Base-by-base conservation (phyloP, 306 rosid genomes). In the Urtica urens region DNA sequence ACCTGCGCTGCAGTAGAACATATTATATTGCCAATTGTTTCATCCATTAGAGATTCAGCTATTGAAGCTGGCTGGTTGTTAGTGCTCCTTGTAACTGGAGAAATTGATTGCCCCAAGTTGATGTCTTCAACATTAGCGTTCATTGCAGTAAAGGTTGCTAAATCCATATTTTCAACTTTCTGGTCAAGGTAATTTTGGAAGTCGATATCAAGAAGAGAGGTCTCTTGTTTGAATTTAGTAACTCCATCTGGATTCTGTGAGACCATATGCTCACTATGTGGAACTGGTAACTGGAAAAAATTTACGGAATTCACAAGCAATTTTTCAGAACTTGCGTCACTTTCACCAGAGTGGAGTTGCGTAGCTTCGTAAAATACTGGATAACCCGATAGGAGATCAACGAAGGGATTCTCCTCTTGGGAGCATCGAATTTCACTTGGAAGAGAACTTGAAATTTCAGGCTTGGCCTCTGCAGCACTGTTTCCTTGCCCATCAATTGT, bases 171-270 rank as follows among this genome's bases (percentile, higher is more conserved):
- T 59, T 65, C 75, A 68, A 41, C 68, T 62, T 60, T 63, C 45
- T 54, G 59, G 39, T 52, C 60, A 17, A 71, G 62, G 48, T 50
- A 48, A 46, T 44, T 43, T 45, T 55, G 41, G 54, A 67, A 70
- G 57, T 79, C 74, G 23, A 38, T 64, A 50, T 72, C 80, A 57
- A 69, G 49, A 46, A 77, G 67, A 49, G 83, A 65, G 38, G 71
- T 64, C 54, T 42, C 66, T 61, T 37, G 60, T 29, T 39, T 45
- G 40, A 69, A 40, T 8, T 38, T 61, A 60, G 30, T 23, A 26
- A 57, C 62, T 46, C 58, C 62, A 24, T 46, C 37, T 53, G 73
- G 55, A 56, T 50, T 76, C 51, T 44, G 72, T n/a, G n/a, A n/a
- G 18, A 34, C 34, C 48, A 33, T 19, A 18, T 62, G 59, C 40